Conservation (phyloP, 768 basidiomycete genomes). For the Amanita pseudoporphyria region DNA sequence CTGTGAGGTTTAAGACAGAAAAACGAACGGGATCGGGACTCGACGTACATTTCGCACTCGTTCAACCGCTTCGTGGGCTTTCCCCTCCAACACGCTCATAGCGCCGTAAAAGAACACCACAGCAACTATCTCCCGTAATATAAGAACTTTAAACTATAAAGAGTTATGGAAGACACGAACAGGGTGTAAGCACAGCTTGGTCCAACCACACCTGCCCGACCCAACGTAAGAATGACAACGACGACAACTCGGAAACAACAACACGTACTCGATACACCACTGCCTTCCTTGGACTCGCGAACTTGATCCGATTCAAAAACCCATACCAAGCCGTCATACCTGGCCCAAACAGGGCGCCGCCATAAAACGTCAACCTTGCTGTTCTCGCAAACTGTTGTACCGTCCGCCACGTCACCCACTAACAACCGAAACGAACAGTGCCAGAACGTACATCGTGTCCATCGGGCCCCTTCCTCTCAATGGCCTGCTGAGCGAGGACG, state of each 20-base stretch:
- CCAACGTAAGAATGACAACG: no score
- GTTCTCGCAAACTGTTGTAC: constrained; percentile 48
- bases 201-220: constrained; percentile 66
- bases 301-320: constrained; percentile 60
- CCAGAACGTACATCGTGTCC: constrained; percentile 65
- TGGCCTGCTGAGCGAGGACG: constrained; percentile 76
- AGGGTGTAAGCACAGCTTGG: constrained; percentile 69
- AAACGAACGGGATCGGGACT: not conserved
- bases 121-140: constrained; percentile 21
- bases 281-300: constrained; percentile 47
- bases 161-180: constrained; percentile 20
- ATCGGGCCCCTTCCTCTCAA: constrained; percentile 55
- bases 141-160: not conserved
- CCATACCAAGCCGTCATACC: constrained; percentile 77
- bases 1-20: constrained; percentile 19
- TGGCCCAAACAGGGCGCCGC: constrained; percentile 76
- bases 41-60: constrained; percentile 36
- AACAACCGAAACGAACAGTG: constrained; percentile 1
- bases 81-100: constrained; percentile 77
- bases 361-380: constrained; percentile 59
- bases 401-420: not conserved
- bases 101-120: constrained; percentile 52
- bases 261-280: constrained; percentile 50
- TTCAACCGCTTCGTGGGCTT: constrained; percentile 36
- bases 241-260: not conserved